Base-by-base conservation (phyloP, 495 filamentous ascomycete genomes). In the Recurvomyces mirabilis region DNA sequence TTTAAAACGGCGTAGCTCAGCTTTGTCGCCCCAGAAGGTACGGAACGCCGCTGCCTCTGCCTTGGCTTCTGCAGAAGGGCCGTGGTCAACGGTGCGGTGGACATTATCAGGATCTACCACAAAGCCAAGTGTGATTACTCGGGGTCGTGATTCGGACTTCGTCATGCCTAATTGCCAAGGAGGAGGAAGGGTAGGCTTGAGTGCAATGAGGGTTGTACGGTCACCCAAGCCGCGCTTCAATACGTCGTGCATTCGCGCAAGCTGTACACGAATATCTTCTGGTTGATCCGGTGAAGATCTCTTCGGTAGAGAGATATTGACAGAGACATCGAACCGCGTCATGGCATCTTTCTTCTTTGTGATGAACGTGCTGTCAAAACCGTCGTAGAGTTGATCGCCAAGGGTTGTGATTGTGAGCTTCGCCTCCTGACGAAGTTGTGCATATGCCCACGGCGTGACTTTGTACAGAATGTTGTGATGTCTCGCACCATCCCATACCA, bases 391-490 rank as follows among this genome's bases (percentile, higher is more conserved):
- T n/a, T 69, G 70, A 51, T 91, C 75, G 46, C 78, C 79, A 13
- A 95, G 70, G 57, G 83, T 77, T n/a, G 68, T 70, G 18, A 91
- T 54, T 0, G 86, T 82, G 41, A 68, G 66, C 33, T 58, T 69
- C 12, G 87, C 85, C 55, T 95, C 86, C 31, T 80, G 74, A 38
- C 75, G 74, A 41, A 84, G 63, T 51, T 77, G 53, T 5, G 65
- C 58, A 55, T 93, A 93, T 7, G 87, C 89, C 82, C 83, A 94
- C 24, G 72, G 60, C 0, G 78, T 81, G 85, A 94, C 93, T 57
- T 94, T 95, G 65, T 81, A 96, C 13, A 94, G 68, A 29, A 96
- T 47, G 55, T 98, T 96, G 47, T 88, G 60, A 10, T 75, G 72
- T 42, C 82, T 73, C 22, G 67, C 66, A 2, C 77, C 75, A 60